A percentile compares a stretch with the other conserved stretches of the same genome.
These are phyloP conservation scores for Skeletonema marinoi DNA, from an alignment of 108 stramenopile genomes.

Conservation along the genomic window DNA sequence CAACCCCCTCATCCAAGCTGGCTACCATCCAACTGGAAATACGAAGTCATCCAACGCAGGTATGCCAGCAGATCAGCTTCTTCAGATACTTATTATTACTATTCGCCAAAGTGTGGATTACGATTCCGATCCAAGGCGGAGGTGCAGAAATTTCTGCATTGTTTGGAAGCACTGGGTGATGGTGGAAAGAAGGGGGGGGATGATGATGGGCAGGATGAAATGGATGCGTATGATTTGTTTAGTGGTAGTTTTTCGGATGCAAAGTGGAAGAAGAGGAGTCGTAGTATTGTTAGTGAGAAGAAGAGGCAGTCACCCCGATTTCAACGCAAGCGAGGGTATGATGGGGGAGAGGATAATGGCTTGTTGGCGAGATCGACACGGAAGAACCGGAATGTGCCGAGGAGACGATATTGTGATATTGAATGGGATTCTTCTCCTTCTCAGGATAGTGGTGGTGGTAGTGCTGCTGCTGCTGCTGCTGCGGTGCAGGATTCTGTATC, in stretches of 20 bases:
- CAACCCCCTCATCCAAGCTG: not conserved
- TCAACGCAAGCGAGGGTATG: not conserved
- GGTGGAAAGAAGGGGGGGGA: not conserved
- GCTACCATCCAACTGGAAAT: not conserved
- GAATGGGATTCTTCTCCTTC: not conserved
- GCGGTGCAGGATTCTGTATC: not conserved
- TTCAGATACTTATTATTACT: not conserved
- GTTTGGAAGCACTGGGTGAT: not conserved
- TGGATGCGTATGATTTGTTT: not conserved
- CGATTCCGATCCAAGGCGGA: not conserved
- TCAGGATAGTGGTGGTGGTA: not conserved
- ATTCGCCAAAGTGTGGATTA: not conserved
- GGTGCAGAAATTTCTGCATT: not conserved
- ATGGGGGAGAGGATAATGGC: not conserved
- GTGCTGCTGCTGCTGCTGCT: not conserved
- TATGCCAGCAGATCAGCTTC: not conserved
- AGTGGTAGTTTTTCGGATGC: not conserved
- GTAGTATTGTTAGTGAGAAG: not conserved
- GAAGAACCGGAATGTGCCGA: not conserved
- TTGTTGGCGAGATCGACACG: not conserved
- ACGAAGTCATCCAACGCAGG: not conserved
- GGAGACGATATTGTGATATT: slow-evolving; percentile 2
- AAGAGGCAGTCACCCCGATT: not conserved
- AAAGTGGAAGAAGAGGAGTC: not conserved
- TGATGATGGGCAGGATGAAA: not conserved